Evolutionary conservation across 129 eudicot species (phyloP).

Genomic region (Apium graveolens): DNA sequence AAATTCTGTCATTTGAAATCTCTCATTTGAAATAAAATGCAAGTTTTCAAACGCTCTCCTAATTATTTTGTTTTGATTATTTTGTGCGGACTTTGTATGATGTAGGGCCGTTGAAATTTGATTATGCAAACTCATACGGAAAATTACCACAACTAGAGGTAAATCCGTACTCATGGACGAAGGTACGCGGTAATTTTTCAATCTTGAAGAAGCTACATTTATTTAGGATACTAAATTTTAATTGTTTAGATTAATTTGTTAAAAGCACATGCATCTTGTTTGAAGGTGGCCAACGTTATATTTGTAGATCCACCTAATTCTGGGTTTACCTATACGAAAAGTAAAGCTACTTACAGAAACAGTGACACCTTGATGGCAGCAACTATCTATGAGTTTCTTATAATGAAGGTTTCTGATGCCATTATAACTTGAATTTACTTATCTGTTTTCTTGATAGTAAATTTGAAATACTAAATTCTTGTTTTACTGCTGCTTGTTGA

Average conservation of each 20-base stretch:
- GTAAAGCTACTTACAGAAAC: slow-evolving; percentile 10
- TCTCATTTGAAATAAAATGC: too few relatives aligned
- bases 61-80: too few relatives aligned
- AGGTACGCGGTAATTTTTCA: too few relatives aligned
- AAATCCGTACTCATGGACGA: slow-evolving; percentile 35
- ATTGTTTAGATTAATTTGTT: too few relatives aligned
- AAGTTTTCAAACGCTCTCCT: too few relatives aligned
- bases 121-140: background rate
- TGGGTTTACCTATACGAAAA: slow-evolving; percentile 30
- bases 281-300: slow-evolving; percentile 14
- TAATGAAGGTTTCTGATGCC: slow-evolving; percentile 16
- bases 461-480: background rate
- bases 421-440: too few relatives aligned
- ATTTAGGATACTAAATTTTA: too few relatives aligned
- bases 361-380: slow-evolving; percentile 24
- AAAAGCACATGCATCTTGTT: too few relatives aligned
- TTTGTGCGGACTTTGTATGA: too few relatives aligned
- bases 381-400: slow-evolving; percentile 20
- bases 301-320: slow-evolving; percentile 27
- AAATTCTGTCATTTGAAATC: too few relatives aligned
- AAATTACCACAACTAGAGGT: slow-evolving; percentile 16
- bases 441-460: too few relatives aligned
- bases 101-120: slow-evolving; percentile 25
- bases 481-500: background rate
- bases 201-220: too few relatives aligned